Base-by-base conservation (phyloP, 2,329 filamentous ascomycete species). In the Claviceps spartinae region DNA sequence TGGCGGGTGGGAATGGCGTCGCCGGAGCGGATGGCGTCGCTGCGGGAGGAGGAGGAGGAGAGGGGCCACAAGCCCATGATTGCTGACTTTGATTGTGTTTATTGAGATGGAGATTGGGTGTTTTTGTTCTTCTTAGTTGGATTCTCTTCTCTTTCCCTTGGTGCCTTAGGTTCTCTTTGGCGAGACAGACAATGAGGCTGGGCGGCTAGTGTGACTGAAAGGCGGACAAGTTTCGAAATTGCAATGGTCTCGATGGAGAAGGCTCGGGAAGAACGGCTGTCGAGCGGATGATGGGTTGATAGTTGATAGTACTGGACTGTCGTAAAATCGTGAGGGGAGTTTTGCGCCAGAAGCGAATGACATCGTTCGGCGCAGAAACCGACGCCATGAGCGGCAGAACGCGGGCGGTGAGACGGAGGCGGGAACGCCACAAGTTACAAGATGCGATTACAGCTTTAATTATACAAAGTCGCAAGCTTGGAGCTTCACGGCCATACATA, bases 1-100 rank as follows among this genome's bases (percentile, higher is more conserved):
- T 77, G 80, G 57, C 91, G 84, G 64, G 88, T 86, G n/a, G 93
- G 93, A 5, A 90, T 88, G 61, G 89, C 74, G 57, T 71, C 67
- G 60, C 78, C 78, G 48, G 54, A 51, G 54, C 54, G 54, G 37
- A 55, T 55, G 61, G 90, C 74, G 57, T 71, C 67, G 59, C 71
- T 74, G 66, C 74, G 74, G 56, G 72, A 67, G 51, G 67, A 67
- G 51, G 67, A 58, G 53, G 68, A 63, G 55, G 69, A 69, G 65
- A 79, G 73, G 54, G 79, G 60, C 63, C 66, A 67, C 60, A 61
- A 62, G 60, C 72, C 75, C 76, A 79, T 50, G 30, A n/a, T 43
- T 26, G 2, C 20, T 14, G 24, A 7, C 5, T 48, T n/a, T 9
- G 5, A 2, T 37, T 34, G 24, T 5, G 3, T 38, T 34, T 36